Base-by-base conservation (phyloP, 352 stramenopile species). In the Globisporangium nodosum region DNA sequence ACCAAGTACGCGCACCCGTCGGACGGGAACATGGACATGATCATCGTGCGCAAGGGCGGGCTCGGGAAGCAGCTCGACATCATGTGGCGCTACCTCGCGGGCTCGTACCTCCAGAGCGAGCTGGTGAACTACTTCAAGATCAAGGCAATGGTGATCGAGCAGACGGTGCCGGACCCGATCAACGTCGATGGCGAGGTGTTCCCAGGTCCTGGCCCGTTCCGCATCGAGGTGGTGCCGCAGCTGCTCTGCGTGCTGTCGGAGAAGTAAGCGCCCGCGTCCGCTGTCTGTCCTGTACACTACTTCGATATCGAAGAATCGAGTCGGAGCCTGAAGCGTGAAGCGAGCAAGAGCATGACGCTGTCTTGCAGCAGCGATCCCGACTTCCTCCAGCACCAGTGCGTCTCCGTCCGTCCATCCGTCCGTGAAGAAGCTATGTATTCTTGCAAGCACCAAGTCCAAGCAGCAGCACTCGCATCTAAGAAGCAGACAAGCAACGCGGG, bases 111-210 rank as follows among this genome's bases (percentile, higher is more conserved):
- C 24, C 63, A 80, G 56, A 84, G 78, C 51, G 57, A 74, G 33
- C 56, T 90, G 24, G 73, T 89, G 15, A 69, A 74, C 57, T 92
- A 92, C 65, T 64, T 81, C 71, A 92, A 92, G 73, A 68, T 92
- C 53, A 88, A 90, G 61, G 82, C 82, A 1, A 63, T 92, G 49
- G 73, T 90, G 46, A 87, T 91, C 50, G 81, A 90, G 47, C 77
- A 80, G 20, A 66, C 76, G 2, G 69, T 70, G 15, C 62, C 78
- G 21, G 73, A 88, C 55, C 77, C 78, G 40, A 76, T 92, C 58
- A 92, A 92, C 58, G 78, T 90, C 50, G 82, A 92, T 55, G 80
- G 82, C 16, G 82, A 92, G 54, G 78, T 90, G 31, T 86, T 92
- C 27, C 64, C 66, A 0, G 76, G 75, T 18, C 74, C 75, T 0